phyloP scores from a whole-genome alignment of 192 early-diverging fungal genomes.

The Gigaspora rosea region DNA sequence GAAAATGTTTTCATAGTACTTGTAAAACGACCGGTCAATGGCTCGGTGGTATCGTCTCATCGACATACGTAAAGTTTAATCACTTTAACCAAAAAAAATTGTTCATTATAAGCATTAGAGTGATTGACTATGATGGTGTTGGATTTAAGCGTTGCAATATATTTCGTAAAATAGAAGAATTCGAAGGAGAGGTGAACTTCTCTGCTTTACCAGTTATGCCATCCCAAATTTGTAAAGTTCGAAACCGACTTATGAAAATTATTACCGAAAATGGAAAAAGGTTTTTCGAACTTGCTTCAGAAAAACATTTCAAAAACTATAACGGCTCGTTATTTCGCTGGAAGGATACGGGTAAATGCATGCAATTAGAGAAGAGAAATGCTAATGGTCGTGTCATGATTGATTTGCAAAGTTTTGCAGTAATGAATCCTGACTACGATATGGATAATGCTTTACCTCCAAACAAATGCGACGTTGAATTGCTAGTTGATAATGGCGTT shows the following conservation, averaged over 20 bases:
- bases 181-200: neutral
- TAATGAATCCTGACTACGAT: neutral
- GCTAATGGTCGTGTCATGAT: conserved; percentile 2
- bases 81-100: neutral
- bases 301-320: neutral
- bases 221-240: neutral
- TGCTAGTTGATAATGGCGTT: neutral
- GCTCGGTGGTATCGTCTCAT: neutral
- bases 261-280: neutral
- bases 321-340: neutral
- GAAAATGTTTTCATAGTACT: neutral
- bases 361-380: neutral
- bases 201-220: neutral
- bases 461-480: neutral
- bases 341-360: neutral
- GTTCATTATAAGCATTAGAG: neutral
- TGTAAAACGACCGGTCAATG: neutral
- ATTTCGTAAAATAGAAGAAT: neutral
- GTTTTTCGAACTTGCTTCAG: neutral
- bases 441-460: neutral
- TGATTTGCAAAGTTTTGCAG: neutral
- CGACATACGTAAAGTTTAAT: neutral
- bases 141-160: neutral
- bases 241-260: neutral
- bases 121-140: neutral